These are phyloP conservation scores for Austropuccinia psidii DNA, from an alignment of 1,284 basidiomycete species.

Conservation along the genomic window DNA sequence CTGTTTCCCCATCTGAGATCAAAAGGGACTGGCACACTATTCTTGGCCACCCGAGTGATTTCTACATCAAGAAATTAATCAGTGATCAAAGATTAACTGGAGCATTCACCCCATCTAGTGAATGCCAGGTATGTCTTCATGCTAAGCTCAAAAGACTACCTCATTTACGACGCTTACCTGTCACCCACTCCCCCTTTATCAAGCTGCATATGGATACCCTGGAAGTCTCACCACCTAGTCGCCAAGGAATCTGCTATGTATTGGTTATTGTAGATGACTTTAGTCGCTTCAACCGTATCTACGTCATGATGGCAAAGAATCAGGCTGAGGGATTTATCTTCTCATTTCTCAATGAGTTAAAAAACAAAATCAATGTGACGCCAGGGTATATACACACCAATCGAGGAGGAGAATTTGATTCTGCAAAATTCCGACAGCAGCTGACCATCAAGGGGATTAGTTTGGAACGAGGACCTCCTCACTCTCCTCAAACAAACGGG, in stretches of 20 bases:
- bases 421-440: neutral
- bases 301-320: neutral
- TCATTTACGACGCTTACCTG: neutral
- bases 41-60: no score
- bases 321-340: neutral
- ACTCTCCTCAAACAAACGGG: neutral
- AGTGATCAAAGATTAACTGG: no score
- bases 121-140: neutral
- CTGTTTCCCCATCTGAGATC: no score
- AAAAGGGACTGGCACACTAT: no score
- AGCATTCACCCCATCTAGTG: neutral
- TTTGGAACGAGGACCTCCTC: neutral
- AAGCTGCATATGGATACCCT: neutral
- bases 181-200: neutral
- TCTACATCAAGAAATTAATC: no score
- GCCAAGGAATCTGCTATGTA: neutral
- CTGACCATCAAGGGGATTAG: neutral
- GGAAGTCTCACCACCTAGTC: neutral
- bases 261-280: conserved; percentile 2
- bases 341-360: neutral
- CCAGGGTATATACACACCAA: neutral
- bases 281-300: neutral
- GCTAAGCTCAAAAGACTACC: neutral
- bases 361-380: neutral
- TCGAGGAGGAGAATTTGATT: neutral